Conservation (phyloP, 352 stramenopile genomes). For the Phytophthora pini region DNA sequence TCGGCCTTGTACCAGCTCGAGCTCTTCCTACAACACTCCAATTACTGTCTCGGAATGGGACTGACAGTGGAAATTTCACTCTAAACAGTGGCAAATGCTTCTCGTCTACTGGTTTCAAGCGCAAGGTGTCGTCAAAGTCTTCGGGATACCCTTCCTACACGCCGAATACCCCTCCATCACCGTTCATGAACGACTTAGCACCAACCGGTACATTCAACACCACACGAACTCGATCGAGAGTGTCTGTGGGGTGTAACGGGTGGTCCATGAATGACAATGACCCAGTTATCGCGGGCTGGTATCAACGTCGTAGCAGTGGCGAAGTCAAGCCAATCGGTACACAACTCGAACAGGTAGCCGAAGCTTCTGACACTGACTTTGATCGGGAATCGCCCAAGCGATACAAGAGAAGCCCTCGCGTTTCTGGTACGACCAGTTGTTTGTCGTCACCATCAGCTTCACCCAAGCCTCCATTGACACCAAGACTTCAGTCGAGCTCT, state of each 20-base stretch:
- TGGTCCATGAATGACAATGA: constrained; percentile 35
- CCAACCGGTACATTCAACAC: constrained; percentile 10
- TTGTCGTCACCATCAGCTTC: background rate
- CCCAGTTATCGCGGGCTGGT: constrained; percentile 19
- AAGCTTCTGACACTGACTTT: constrained; percentile 10
- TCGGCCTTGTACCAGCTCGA: constrained; percentile 21
- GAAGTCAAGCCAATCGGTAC: constrained; percentile 16
- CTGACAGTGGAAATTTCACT: constrained; percentile 4
- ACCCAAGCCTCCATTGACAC: background rate
- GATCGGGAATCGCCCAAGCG: constrained; percentile 21
- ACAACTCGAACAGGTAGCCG: constrained; percentile 12
- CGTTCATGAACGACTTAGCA: constrained; percentile 29
- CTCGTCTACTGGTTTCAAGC: constrained; percentile 26
- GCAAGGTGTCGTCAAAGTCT: constrained; percentile 15
- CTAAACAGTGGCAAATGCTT: constrained; percentile 11
- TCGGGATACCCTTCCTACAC: constrained; percentile 30
- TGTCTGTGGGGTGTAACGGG: constrained; percentile 46
- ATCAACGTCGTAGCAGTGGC: constrained; percentile 21
- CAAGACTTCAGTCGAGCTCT: background rate
- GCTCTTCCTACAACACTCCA: constrained; percentile 17
- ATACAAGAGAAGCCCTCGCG: constrained; percentile 15
- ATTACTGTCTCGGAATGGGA: constrained; percentile 21
- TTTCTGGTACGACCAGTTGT: no score
- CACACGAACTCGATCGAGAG: constrained; percentile 30
- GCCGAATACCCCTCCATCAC: constrained; percentile 16